These are phyloP conservation scores for Trifolium pratense DNA, from an alignment of 306 rosid species.

Conservation along the genomic window DNA sequence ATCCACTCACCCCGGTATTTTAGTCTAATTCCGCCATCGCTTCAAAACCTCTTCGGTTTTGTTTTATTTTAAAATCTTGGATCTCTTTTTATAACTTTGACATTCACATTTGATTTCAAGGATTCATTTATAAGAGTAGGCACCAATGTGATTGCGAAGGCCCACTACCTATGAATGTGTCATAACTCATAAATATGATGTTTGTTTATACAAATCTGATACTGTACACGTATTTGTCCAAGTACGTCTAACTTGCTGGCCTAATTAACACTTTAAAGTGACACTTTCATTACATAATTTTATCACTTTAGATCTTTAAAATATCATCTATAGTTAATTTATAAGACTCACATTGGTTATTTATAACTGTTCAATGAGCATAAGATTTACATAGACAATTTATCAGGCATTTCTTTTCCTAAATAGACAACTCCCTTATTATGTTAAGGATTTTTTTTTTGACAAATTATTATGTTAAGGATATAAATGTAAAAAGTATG, in stretches of 20 bases:
- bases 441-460: no score
- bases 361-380: not conserved
- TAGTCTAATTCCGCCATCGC: no score
- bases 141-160: not conserved
- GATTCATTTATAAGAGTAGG: constrained; percentile 31
- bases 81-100: not conserved
- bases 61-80: no score
- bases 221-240: constrained; percentile 6
- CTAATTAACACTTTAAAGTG: constrained; percentile 9
- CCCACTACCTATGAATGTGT: constrained; percentile 36
- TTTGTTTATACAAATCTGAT: not conserved
- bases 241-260: constrained; percentile 2
- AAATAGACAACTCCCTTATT: no score
- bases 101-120: constrained; percentile 29
- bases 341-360: not conserved
- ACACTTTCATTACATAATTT: not conserved
- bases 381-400: not conserved
- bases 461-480: no score
- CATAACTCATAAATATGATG: constrained; percentile 12
- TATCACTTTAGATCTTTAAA: no score
- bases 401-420: no score
- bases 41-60: no score
- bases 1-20: no score
- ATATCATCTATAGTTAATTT: not conserved
- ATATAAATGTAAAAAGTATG: no score